Evolutionary conservation across 2,329 filamentous ascomycete genomes (phyloP).

Genomic region (Fusarium mexicanum): DNA sequence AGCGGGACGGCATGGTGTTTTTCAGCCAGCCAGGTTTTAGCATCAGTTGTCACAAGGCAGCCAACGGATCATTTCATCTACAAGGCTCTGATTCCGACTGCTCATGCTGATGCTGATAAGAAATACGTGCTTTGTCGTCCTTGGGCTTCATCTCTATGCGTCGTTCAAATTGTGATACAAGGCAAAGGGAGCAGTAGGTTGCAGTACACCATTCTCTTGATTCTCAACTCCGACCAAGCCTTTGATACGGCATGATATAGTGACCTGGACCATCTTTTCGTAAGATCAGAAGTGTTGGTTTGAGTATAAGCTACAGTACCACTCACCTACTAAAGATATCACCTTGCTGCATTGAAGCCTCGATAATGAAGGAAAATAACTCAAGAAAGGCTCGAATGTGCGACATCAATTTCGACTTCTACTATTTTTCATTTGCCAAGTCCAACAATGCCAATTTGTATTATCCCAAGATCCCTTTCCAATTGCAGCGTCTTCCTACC

Average conservation of each 20-base stretch:
- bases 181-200: neutral
- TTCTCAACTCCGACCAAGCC: neutral
- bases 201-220: neutral
- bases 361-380: neutral
- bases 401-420: neutral
- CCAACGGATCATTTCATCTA: too few relatives aligned
- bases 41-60: accelerated
- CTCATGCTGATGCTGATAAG: too few relatives aligned
- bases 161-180: neutral
- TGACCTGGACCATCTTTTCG: neutral
- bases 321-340: neutral
- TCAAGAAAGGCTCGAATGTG: neutral
- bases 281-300: neutral
- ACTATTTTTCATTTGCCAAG: neutral
- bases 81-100: too few relatives aligned
- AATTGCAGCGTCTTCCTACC: neutral
- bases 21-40: neutral
- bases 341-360: neutral
- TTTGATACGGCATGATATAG: neutral
- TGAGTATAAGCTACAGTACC: neutral
- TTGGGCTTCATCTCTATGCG: accelerated
- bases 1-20: neutral
- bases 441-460: neutral
- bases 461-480: neutral
- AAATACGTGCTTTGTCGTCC: accelerated